phyloP scores from a whole-genome alignment of 208 protist genomes.

The Naegleria fowleri region DNA sequence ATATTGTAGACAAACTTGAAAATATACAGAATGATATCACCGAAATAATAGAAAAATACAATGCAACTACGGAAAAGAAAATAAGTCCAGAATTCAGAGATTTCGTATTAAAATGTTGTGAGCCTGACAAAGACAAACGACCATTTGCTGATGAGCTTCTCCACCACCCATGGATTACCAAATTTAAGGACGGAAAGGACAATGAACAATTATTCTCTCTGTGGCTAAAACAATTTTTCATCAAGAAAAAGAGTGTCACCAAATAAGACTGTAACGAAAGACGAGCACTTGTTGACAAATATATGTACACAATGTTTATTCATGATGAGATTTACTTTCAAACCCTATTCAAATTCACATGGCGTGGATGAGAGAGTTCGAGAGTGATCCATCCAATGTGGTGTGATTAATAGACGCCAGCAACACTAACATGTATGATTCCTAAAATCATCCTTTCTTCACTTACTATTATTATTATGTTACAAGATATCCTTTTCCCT shows the following conservation, averaged over 20 bases:
- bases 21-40: not conserved
- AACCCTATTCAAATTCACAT: too few species aligned
- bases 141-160: not conserved
- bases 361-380: too few species aligned
- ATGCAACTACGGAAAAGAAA: not conserved
- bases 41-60: not conserved
- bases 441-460: too few species aligned
- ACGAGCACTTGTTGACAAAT: too few species aligned
- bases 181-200: not conserved
- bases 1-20: not conserved
- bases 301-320: too few species aligned
- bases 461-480: too few species aligned
- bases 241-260: not conserved
- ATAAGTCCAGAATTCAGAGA: not conserved
- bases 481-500: not conserved
- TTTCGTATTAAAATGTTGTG: slow-evolving; percentile 4
- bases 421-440: too few species aligned
- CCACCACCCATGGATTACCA: not conserved
- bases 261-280: not conserved
- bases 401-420: too few species aligned
- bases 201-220: not conserved
- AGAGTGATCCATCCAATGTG: too few species aligned
- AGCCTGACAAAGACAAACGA: not conserved
- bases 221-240: not conserved
- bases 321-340: not conserved